Evolutionary conservation across 1,284 basidiomycete species (phyloP).

Genomic region (Malassezia cuniculi): DNA sequence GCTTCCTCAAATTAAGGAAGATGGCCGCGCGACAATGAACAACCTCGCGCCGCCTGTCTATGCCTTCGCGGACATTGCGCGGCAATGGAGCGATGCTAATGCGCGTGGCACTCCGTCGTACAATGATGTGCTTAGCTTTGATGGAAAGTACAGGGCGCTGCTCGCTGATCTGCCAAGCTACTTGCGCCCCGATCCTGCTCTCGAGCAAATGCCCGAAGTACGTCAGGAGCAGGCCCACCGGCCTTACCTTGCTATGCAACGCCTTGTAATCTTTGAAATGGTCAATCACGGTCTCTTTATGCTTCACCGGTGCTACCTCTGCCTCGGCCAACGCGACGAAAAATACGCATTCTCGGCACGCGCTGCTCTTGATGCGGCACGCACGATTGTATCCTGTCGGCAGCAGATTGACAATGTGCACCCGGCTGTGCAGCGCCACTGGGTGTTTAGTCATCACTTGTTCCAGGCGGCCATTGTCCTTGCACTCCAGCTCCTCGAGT

Average conservation of each 20-base stretch:
- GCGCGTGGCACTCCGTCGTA: constrained; percentile 18
- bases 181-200: constrained; percentile 23
- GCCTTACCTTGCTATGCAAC: constrained; percentile 29
- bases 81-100: constrained; percentile 18
- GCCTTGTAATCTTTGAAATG: constrained; percentile 24
- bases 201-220: constrained; percentile 28
- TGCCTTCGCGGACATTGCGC: constrained; percentile 22
- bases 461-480: constrained; percentile 62
- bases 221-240: constrained; percentile 22
- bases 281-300: constrained; percentile 32
- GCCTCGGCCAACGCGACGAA: constrained; percentile 26
- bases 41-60: constrained; percentile 25
- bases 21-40: constrained; percentile 17
- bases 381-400: constrained; percentile 13
- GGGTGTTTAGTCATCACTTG: constrained; percentile 53
- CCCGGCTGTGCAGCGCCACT: constrained; percentile 11
- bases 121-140: constrained; percentile 22
- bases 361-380: constrained; percentile 13
- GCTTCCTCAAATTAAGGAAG: constrained; percentile 10
- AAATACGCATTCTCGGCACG: constrained; percentile 29
- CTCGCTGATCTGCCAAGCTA: constrained; percentile 23
- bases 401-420: constrained; percentile 17
- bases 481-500: constrained; percentile 70
- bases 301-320: constrained; percentile 29
- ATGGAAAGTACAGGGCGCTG: constrained; percentile 22